Base-by-base conservation (phyloP, 305 asterid species). In the Solanum hybrid region DNA sequence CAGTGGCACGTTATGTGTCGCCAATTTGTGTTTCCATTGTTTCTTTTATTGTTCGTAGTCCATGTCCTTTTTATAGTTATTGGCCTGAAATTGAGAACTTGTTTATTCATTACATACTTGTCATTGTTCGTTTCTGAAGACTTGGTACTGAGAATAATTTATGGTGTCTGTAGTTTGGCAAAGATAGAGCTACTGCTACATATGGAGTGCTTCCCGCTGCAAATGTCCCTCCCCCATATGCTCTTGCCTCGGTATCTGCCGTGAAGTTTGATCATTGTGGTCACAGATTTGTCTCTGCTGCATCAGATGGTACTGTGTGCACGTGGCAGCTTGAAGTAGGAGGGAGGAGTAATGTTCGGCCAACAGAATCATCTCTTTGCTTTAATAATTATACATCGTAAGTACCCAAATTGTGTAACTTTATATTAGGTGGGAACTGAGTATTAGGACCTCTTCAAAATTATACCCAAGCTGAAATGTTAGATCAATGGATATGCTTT, bases 271-370 rank as follows among this genome's bases (percentile, higher is more conserved):
- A 96, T 91, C 95, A 93, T 91, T 96, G 95, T 91, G 99, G 99
- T 86, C 99, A 96, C 81, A 94, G 99, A 90, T 98, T 98, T 88
- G 99, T 93, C 86, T 96, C 98, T 92, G 98, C 95, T 76, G 98
- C 99, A 91, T 93, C 92, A 91, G 98, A 98, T 92, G 99, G 99
- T 93, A 98, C 98, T 88, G 98, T 96, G 64, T 95, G 98, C 93
- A 95, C 99, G 34, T 98, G 99, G 99, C 98, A 98, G 93, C 95
- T 98, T 91, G 99, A 98, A 94, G 99, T 97, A 88, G 99, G 99
- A 91, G 99, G 99, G 90, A 94, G 96, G 94, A 96, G 97, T 92
- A 96, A 95, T 89, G 90, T 96, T 91, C 95, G 84, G 91, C 99
- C 99, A 88, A 95, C 98, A 84, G 99, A 96, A 92, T 95, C 98